These are phyloP conservation scores for Alternaria arborescens DNA, from an alignment of 2,329 filamentous ascomycete genomes.

Conservation along the genomic window DNA sequence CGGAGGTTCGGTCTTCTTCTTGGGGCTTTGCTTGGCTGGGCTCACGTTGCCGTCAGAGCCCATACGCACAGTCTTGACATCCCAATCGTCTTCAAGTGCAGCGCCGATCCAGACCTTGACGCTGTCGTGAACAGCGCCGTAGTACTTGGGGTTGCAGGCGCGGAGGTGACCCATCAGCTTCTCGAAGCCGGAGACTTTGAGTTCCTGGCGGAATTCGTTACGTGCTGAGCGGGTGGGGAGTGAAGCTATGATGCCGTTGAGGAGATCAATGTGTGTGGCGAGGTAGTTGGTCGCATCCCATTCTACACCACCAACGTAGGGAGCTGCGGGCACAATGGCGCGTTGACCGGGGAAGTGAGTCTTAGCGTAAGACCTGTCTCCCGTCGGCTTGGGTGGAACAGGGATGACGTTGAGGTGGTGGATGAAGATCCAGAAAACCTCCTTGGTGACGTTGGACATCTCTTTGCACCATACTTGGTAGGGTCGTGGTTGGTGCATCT, in stretches of 20 bases:
- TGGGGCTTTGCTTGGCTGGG: conserved; percentile 52
- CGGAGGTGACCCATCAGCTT: conserved; percentile 84
- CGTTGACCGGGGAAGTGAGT: conserved; percentile 84
- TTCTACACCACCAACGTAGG: conserved; percentile 95
- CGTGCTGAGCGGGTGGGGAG: conserved; percentile 74
- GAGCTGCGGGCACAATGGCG: conserved; percentile 89
- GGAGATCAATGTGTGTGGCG: conserved; percentile 87
- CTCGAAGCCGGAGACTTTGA: conserved; percentile 88
- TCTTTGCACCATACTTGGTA: conserved; percentile 97
- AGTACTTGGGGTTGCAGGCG: conserved; percentile 97
- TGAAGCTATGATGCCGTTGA: conserved; percentile 89
- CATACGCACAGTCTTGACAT: conserved; percentile 80
- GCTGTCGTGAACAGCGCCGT: conserved; percentile 87
- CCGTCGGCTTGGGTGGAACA: conserved; percentile 55
- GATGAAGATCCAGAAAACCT: conserved; percentile 99
- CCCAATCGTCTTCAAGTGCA: conserved; percentile 87
- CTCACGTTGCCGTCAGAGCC: conserved; percentile 58
- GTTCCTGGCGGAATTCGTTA: conserved; percentile 78
- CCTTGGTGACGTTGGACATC: conserved; percentile 89
- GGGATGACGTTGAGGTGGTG: conserved; percentile 91
- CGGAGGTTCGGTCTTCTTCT: conserved; percentile 50
- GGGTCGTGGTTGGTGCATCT: conserved; percentile 85
- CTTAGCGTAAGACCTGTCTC: conserved; percentile 59
- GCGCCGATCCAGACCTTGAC: conserved; percentile 90
- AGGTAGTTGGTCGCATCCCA: conserved; percentile 99